Conservation (phyloP, 306 rosid genomes). For the Prinsepia uniflora region DNA sequence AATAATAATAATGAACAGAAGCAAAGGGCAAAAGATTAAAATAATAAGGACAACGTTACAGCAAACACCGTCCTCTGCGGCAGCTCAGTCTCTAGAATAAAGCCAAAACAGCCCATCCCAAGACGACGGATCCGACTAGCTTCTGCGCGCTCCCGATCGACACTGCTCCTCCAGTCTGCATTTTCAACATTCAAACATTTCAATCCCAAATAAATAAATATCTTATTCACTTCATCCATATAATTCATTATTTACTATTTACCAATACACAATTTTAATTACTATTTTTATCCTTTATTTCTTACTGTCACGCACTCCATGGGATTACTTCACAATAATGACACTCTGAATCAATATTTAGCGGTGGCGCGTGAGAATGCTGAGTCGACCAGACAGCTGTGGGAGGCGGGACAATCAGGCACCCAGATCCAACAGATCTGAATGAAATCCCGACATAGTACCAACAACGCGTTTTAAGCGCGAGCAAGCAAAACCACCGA, state of each 20-base stretch:
- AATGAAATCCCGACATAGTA: too few relatives aligned
- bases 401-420: background rate
- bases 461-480: background rate
- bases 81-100: constrained; percentile 40
- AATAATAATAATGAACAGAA: constrained; percentile 7
- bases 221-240: background rate
- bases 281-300: background rate
- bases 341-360: constrained; percentile 14
- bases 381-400: rapidly evolving
- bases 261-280: too few relatives aligned
- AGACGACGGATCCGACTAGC: constrained; percentile 51
- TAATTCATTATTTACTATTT: too few relatives aligned
- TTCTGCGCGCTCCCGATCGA: constrained; percentile 39
- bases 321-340: background rate
- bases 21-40: constrained; percentile 30
- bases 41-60: constrained; percentile 22
- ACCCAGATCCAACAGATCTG: background rate
- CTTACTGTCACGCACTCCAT: constrained; percentile 2
- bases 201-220: background rate
- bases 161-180: constrained; percentile 76
- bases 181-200: background rate
- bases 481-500: background rate
- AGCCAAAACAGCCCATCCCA: constrained; percentile 61
- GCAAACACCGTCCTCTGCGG: background rate
- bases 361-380: constrained; percentile 24